Base-by-base conservation (phyloP, 1,139 yeast species). In the Wickerhamomyces sp. region DNA sequence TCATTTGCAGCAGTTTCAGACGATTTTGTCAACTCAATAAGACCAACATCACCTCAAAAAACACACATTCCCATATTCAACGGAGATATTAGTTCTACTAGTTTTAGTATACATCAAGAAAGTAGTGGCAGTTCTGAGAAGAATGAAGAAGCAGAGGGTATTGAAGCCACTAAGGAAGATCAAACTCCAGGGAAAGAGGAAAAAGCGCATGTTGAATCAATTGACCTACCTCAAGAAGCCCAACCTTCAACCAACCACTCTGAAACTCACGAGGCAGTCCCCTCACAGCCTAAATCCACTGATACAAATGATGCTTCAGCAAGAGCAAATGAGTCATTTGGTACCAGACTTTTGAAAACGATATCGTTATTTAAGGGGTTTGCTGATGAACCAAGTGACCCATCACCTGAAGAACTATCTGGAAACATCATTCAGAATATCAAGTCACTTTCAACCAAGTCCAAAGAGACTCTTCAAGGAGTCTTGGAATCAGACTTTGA, bases 1-100 rank as follows among this genome's bases (percentile, higher is more conserved):
- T 47, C 58, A 1, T 47, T 52, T 42, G 49, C 48, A 10, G 49
- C 51, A 18, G 42, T 45, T 10, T 52, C 57, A 0, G 44, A 44
- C 23, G 45, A 46, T 6, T 52, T 54, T 40, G 35, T 52, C 5
- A 41, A 44, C 13, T 35, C 51, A 1, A 10, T 44, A 2, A 15
- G 39, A 5, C 44, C 36, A 4, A 8, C 36, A 4, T 34, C 7
- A 9, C 27, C 23, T 18, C 23, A 18, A 18, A 3, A 18, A 18
- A 18, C 23, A 18, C 23, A 18, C 23, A 18, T 18, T 18, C 23
- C 23, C 23, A 18, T 18, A 18, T 18, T 18, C 23, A 18, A 18
- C 23, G 23, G 23, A 18, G 5, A 18, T 18, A 5, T 18, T 18
- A 5, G 5, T 5, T 18, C 23, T 18, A 18, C 23, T 5, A 18